These are phyloP conservation scores for Cyclotella atomus DNA, from an alignment of 108 stramenopile genomes.

Conservation along the genomic window DNA sequence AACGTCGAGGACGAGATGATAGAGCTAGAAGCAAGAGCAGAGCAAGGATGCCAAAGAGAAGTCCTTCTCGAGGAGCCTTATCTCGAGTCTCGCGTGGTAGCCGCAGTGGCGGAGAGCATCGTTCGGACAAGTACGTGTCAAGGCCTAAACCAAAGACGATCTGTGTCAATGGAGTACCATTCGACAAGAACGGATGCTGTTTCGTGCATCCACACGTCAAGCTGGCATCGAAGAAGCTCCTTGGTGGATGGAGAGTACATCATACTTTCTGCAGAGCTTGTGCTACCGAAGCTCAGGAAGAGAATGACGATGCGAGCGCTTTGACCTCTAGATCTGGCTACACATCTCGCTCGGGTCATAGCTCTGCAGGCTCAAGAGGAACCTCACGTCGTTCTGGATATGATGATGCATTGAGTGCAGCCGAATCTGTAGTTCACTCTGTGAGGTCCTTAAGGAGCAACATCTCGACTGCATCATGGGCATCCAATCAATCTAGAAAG, in stretches of 20 bases:
- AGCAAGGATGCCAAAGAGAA: too few species aligned
- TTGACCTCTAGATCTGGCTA: not conserved
- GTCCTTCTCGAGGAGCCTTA: not conserved
- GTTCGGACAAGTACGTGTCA: not conserved
- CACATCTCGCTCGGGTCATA: not conserved
- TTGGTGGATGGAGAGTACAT: conserved; percentile 16
- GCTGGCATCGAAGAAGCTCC: conserved; percentile 20
- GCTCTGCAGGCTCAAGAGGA: too few species aligned
- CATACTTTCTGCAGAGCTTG: conserved; percentile 14
- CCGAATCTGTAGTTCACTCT: too few species aligned
- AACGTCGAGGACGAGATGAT: not conserved
- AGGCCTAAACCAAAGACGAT: not conserved
- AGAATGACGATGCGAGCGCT: conserved; percentile 3
- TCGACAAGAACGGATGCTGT: conserved; percentile 32
- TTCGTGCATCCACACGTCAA: conserved; percentile 26
- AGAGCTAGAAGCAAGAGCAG: not conserved
- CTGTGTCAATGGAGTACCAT: conserved; percentile 26
- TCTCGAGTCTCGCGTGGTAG: not conserved
- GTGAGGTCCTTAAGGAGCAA: not conserved
- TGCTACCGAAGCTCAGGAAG: conserved; percentile 1
- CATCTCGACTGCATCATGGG: conserved; percentile 2
- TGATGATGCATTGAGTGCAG: too few species aligned
- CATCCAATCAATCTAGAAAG: conserved; percentile 8
- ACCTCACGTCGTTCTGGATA: too few species aligned
- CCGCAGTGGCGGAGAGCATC: not conserved